Conservation (phyloP, 139 green algal genomes). For the Tetradesmus lagerheimii region DNA sequence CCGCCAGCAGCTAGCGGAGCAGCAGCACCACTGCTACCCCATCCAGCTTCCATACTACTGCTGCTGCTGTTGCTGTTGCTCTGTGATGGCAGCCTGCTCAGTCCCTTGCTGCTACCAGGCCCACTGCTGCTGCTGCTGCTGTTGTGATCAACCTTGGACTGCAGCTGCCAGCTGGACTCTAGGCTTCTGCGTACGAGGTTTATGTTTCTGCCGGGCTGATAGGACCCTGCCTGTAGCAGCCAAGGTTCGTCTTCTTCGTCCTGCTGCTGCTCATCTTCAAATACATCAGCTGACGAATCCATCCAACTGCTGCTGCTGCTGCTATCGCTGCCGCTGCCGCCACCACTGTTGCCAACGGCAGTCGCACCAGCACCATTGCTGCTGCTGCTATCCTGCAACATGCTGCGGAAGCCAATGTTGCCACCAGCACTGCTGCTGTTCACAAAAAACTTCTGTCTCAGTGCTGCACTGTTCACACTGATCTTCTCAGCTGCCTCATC, state of each 20-base stretch:
- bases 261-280: not conserved
- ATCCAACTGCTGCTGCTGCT: not conserved
- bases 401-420: not conserved
- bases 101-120: not conserved
- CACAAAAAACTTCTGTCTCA: not conserved
- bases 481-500: constrained; percentile 28
- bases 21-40: not conserved
- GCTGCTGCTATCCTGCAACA: constrained; percentile 6
- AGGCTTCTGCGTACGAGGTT: not conserved
- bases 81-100: not conserved
- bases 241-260: not conserved
- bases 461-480: not conserved
- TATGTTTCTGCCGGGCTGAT: constrained; percentile 21
- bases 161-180: constrained; percentile 8
- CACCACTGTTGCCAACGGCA: too few species aligned
- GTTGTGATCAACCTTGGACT: not conserved
- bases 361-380: not conserved
- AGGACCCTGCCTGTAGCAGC: constrained; percentile 15
- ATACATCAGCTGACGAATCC: not conserved
- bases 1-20: not conserved
- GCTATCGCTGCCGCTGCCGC: not conserved
- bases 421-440: not conserved
- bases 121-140: constrained; percentile 10
- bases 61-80: constrained; percentile 5
- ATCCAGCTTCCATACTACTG: not conserved